Evolutionary conservation across 2,329 filamentous ascomycete genomes (phyloP).

Genomic region (Daldinia sp.): DNA sequence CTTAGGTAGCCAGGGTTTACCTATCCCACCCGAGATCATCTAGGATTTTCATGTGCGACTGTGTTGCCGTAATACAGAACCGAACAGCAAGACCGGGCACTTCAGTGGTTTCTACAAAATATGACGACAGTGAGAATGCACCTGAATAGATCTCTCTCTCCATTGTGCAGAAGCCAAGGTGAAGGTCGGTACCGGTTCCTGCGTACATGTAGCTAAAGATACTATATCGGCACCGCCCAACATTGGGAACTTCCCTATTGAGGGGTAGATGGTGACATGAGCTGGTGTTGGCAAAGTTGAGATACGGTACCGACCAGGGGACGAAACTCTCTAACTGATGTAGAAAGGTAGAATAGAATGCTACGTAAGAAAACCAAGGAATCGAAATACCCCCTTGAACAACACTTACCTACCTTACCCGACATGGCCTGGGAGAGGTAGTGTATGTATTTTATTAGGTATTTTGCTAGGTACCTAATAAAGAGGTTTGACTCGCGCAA

Average conservation of each 20-base stretch:
- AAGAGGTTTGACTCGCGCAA: slow-evolving; percentile 30
- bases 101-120: slow-evolving; percentile 8
- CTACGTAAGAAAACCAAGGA: slow-evolving; percentile 31
- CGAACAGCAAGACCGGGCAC: not conserved
- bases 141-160: not conserved
- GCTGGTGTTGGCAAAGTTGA: slow-evolving; percentile 26
- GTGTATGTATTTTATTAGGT: slow-evolving; percentile 1
- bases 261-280: slow-evolving; percentile 35
- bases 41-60: slow-evolving; percentile 13
- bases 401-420: not conserved
- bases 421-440: no score
- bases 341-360: slow-evolving; percentile 28
- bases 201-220: not conserved
- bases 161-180: slow-evolving; percentile 10
- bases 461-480: slow-evolving; percentile 14
- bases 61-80: slow-evolving; percentile 18
- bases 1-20: slow-evolving; percentile 2
- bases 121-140: slow-evolving; percentile 8
- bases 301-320: slow-evolving; percentile 33
- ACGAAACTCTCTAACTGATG: slow-evolving; percentile 28
- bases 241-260: slow-evolving; percentile 26
- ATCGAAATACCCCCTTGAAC: slow-evolving; percentile 16
- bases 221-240: slow-evolving; percentile 23
- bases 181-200: slow-evolving; percentile 18
- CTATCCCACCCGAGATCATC: slow-evolving; percentile 17